phyloP scores from a whole-genome alignment of 2,329 filamentous ascomycete genomes.

The Aspergillus neotritici region DNA sequence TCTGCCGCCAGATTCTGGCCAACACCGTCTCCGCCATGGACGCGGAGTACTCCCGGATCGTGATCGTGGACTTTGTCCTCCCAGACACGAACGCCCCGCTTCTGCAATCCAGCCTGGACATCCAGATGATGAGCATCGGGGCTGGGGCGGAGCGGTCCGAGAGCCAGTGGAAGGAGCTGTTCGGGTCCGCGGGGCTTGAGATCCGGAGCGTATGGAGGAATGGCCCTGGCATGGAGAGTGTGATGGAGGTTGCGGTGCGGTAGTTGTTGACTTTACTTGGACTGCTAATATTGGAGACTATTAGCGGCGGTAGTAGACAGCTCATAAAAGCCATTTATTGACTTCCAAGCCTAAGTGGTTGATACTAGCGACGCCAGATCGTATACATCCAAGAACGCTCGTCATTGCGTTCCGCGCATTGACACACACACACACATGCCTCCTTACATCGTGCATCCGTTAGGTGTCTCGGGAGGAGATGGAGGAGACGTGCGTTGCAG shows the following conservation, averaged over 20 bases:
- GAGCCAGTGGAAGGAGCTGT: constrained; percentile 27
- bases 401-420: no score
- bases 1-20: constrained; percentile 28
- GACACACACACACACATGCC: no score
- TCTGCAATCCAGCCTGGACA: constrained; percentile 28
- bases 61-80: constrained; percentile 35
- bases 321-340: no score
- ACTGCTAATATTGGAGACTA: no score
- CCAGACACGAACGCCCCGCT: constrained; percentile 25
- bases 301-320: no score
- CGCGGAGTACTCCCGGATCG: constrained; percentile 24
- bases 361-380: no score
- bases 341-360: no score
- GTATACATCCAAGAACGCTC: no score
- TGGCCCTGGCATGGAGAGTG: constrained; percentile 24
- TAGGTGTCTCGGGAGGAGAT: no score
- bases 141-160: constrained; percentile 31
- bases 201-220: constrained; percentile 25
- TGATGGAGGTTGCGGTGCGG: constrained; percentile 24
- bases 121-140: constrained; percentile 37
- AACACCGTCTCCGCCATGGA: constrained; percentile 31
- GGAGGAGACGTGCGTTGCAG: no score
- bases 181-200: constrained; percentile 25
- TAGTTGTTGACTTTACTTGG: no score
- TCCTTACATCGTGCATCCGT: no score